These are phyloP conservation scores for Tinospora cordifolia DNA, from an alignment of 164 flowering plant species.

Conservation along the genomic window DNA sequence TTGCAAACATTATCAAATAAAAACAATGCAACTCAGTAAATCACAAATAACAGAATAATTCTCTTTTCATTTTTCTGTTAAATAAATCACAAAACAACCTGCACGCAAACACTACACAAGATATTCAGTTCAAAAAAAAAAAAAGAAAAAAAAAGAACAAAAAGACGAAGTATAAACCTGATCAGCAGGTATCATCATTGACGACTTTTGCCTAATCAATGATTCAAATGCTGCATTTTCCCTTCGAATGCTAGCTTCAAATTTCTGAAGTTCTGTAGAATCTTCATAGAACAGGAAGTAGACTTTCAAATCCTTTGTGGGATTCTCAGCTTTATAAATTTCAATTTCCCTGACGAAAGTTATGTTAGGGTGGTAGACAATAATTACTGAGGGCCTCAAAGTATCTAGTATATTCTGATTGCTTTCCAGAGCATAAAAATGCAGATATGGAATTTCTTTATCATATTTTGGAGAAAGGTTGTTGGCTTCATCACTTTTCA, in stretches of 20 bases:
- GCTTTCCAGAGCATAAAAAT: constrained; percentile 80
- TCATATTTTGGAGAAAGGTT: constrained; percentile 28
- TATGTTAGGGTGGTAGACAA: constrained; percentile 93
- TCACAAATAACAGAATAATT: not conserved
- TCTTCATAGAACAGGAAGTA: constrained; percentile 93
- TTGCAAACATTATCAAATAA: no score
- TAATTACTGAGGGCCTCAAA: constrained; percentile 63
- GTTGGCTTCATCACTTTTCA: constrained; percentile 13
- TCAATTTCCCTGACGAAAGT: constrained; percentile 91
- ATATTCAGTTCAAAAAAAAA: not conserved
- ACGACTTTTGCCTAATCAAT: constrained; percentile 87
- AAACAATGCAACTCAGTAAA: not conserved
- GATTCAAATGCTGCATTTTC: constrained; percentile 97
- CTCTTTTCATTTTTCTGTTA: not conserved
- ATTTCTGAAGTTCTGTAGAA: constrained; percentile 88
- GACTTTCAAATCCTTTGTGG: constrained; percentile 59
- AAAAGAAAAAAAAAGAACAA: no score
- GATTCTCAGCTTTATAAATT: constrained; percentile 86
- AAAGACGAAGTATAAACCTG: constrained; percentile 49
- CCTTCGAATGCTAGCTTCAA: constrained; percentile 91
- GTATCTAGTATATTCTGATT: constrained; percentile 64
- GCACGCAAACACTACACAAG: not conserved
- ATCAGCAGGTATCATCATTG: constrained; percentile 91
- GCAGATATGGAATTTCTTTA: constrained; percentile 51
- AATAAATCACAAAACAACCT: not conserved